phyloP scores from a whole-genome alignment of 2,329 filamentous ascomycete species.

The Verticillium dahliae region DNA sequence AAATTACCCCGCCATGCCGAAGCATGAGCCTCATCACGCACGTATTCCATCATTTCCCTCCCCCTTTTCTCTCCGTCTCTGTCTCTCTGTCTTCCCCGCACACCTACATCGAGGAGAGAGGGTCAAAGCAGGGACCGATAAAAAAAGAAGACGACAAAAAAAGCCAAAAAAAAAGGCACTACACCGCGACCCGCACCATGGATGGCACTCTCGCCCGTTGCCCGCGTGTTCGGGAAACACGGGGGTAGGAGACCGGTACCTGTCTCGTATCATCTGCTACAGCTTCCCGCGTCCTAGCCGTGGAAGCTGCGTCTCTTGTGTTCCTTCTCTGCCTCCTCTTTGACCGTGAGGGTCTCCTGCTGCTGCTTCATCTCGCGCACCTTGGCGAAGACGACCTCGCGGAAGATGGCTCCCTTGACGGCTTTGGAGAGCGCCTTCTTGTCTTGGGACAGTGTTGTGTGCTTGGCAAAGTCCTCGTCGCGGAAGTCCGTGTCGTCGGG shows the following conservation, averaged over 20 bases:
- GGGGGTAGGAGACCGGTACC: too few species aligned
- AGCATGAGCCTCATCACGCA: background rate
- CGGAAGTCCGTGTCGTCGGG: constrained; percentile 67
- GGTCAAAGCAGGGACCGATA: too few species aligned
- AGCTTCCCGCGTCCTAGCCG: constrained; percentile 2
- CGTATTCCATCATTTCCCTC: background rate
- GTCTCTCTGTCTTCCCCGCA: too few species aligned
- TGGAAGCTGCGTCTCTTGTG: constrained; percentile 28
- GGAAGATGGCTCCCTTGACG: constrained; percentile 71
- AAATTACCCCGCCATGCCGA: background rate
- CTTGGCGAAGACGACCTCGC: constrained; percentile 90
- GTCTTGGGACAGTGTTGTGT: constrained; percentile 19
- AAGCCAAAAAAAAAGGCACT: background rate
- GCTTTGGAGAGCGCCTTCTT: constrained; percentile 35
- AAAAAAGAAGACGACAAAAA: background rate
- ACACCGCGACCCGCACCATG: background rate
- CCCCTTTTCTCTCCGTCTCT: too few species aligned
- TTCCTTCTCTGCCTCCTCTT: constrained; percentile 50
- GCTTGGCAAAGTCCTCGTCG: constrained; percentile 52
- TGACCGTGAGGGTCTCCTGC: constrained; percentile 66
- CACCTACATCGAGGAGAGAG: too few species aligned
- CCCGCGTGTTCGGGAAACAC: too few species aligned
- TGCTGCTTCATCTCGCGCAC: constrained; percentile 86
- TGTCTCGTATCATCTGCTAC: background rate
- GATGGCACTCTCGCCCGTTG: background rate